A percentile compares a stretch with the other conserved stretches of the same genome.
Evolutionary conservation across 768 basidiomycete genomes (phyloP).

Genomic region (Megacollybia marginata): DNA sequence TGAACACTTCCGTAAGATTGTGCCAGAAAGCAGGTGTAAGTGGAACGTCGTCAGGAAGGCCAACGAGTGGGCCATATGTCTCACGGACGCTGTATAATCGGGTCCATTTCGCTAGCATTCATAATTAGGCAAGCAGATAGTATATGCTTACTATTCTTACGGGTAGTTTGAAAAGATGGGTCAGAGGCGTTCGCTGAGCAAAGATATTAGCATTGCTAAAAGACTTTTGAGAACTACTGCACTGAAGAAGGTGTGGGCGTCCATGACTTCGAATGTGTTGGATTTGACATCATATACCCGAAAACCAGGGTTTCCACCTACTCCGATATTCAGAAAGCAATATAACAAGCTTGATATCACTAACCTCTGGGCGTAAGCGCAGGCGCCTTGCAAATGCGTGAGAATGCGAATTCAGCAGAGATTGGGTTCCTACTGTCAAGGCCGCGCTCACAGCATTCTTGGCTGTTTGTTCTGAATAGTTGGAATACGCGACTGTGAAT

Average conservation of each 20-base stretch:
- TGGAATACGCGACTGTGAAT: slow-evolving; percentile 32
- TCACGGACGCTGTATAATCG: slow-evolving; percentile 29
- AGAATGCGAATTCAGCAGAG: no score
- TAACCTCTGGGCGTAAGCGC: slow-evolving; percentile 32
- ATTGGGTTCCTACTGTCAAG: no score
- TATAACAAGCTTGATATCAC: slow-evolving; percentile 1
- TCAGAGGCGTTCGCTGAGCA: slow-evolving; percentile 17
- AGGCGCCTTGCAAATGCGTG: no score
- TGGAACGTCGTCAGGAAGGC: slow-evolving; percentile 9
- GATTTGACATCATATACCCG: slow-evolving; percentile 34
- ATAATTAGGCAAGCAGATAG: slow-evolving; percentile 5
- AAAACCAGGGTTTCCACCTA: slow-evolving; percentile 30
- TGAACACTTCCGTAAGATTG: slow-evolving; percentile 25
- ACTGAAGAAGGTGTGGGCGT: slow-evolving; percentile 24
- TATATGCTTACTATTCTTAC: slow-evolving; percentile 6
- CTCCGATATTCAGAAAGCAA: background rate
- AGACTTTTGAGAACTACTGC: slow-evolving; percentile 1
- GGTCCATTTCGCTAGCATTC: slow-evolving; percentile 20
- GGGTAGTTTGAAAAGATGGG: slow-evolving; percentile 16
- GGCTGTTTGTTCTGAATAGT: slow-evolving; percentile 24
- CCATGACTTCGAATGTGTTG: slow-evolving; percentile 33
- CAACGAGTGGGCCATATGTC: slow-evolving; percentile 24
- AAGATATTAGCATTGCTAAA: background rate
- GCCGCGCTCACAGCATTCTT: slow-evolving; percentile 21
- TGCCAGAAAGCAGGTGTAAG: slow-evolving; percentile 34